Base-by-base conservation (phyloP, 1,139 yeast genomes). In the Lipomyces yarrowii region DNA sequence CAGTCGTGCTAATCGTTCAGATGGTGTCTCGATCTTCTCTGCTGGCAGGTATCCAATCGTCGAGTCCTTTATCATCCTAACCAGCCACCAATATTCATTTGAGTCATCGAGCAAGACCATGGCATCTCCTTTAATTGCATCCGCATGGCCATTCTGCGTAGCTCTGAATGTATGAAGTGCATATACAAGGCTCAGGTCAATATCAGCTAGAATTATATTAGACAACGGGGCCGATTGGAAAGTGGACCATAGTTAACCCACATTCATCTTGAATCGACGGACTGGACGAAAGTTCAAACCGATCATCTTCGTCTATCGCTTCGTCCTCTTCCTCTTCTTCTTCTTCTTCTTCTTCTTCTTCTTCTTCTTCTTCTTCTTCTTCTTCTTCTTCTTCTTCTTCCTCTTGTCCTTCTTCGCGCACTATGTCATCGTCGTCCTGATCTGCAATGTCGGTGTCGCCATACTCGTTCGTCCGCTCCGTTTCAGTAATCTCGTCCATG, bases 41-140 rank as follows among this genome's bases (percentile, higher is more conserved):
- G 98, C 98, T 0, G 99, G 99, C 1, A 96, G 96, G 79, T 93
- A 96, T 2, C 98, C 99, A 10, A 65, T 51, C 10, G 67, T 67
- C 62, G 61, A 68, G 75, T 89, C 91, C 59, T 83, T 82, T 65
- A 87, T 82, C 71, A 91, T 86, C 67, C 87, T 84, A 37, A 94
- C 93, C 15, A 93, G 80, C 99, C 99, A 94, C 99, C 99, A 94
- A 79, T 94, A 94, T 68, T 91, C 86, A 77, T 94, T 98, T 66
- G 90, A 87, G 74, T 94, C 99, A 74, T 92, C 93, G 51, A 94
- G 79, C 48, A 94, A 80, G 59, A 85, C 81, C 69, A 96, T 94
- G 0, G 96, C 88, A 73, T 92, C 97, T 73, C 96, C 96, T 72
- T 91, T 86, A 35, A 81, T 77, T 8, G 94, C 83, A 62, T 89